These are phyloP conservation scores for Talaromyces rugulosus DNA, from an alignment of 2,329 filamentous ascomycete genomes.

Conservation along the genomic window DNA sequence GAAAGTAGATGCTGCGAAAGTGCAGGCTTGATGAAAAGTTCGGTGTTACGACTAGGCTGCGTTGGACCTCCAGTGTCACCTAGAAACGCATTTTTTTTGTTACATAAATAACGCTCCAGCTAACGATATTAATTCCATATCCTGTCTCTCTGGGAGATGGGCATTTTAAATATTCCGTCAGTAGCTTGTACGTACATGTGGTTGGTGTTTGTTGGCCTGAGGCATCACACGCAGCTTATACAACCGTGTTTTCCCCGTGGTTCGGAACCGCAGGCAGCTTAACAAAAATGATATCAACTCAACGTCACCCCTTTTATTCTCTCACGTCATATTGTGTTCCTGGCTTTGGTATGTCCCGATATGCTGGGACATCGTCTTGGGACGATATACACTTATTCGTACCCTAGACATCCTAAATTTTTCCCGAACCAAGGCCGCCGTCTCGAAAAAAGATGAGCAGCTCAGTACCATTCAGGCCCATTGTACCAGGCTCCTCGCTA, in stretches of 20 bases:
- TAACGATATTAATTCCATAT: not conserved
- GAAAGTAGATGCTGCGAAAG: not conserved
- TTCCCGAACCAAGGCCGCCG: not conserved
- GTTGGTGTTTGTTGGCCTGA: no score
- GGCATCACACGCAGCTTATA: not conserved
- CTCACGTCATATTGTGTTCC: not conserved
- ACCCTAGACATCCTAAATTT: not conserved
- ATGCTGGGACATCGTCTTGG: not conserved
- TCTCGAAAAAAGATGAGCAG: conserved; percentile 10
- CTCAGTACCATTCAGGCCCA: conserved; percentile 18
- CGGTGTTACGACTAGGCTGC: not conserved
- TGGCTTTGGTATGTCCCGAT: not conserved
- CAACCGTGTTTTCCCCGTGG: not conserved
- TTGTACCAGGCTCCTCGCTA: conserved; percentile 23
- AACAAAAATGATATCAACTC: not conserved
- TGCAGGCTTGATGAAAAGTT: not conserved
- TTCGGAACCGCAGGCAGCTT: not conserved
- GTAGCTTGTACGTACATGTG: not conserved
- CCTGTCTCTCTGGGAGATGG: not conserved
- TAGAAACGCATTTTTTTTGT: conserved; percentile 1
- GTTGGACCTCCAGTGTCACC: not conserved
- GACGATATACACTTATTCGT: not conserved
- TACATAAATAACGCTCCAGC: not conserved
- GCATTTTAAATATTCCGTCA: not conserved
- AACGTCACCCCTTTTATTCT: not conserved